A percentile compares a stretch with the other conserved stretches of the same genome.
phyloP scores from a whole-genome alignment of 345 rosid genomes.

The Ceriops tagal region DNA sequence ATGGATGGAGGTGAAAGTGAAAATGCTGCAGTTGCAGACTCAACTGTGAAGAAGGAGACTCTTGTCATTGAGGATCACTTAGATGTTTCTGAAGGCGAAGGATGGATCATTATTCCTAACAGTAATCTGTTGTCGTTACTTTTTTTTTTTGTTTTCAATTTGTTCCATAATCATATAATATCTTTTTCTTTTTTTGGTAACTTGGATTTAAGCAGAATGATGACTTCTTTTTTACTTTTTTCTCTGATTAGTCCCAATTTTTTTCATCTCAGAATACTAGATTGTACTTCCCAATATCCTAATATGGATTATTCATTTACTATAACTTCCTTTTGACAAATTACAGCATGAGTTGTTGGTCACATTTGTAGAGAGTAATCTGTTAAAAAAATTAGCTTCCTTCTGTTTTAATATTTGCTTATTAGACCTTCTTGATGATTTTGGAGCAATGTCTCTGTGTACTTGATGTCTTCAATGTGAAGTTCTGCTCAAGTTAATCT shows the following conservation, averaged over 20 bases:
- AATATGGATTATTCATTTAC: too few species aligned
- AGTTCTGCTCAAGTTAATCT: constrained; percentile 6
- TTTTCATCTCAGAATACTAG: too few species aligned
- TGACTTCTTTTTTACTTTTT: too few species aligned
- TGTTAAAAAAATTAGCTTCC: too few species aligned
- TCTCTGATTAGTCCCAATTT: too few species aligned
- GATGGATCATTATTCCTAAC: constrained; percentile 86
- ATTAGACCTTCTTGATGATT: background rate
- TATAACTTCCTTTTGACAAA: too few species aligned
- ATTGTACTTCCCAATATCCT: too few species aligned
- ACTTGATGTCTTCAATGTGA: background rate
- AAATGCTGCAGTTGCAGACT: constrained; percentile 31
- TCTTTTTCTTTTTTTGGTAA: too few species aligned
- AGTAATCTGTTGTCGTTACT: constrained; percentile 37
- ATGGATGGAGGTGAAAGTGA: constrained; percentile 33
- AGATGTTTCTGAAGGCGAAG: constrained; percentile 85
- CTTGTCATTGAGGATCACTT: constrained; percentile 44
- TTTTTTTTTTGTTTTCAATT: background rate
- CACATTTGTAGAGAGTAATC: too few species aligned
- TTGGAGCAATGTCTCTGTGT: background rate
- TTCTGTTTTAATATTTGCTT: background rate
- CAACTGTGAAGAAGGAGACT: constrained; percentile 28
- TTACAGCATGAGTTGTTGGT: too few species aligned
- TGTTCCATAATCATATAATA: too few species aligned
- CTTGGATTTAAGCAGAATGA: too few species aligned